phyloP scores from a whole-genome alignment of 164 flowering plant genomes.

The Chloranthus sessilifolius region DNA sequence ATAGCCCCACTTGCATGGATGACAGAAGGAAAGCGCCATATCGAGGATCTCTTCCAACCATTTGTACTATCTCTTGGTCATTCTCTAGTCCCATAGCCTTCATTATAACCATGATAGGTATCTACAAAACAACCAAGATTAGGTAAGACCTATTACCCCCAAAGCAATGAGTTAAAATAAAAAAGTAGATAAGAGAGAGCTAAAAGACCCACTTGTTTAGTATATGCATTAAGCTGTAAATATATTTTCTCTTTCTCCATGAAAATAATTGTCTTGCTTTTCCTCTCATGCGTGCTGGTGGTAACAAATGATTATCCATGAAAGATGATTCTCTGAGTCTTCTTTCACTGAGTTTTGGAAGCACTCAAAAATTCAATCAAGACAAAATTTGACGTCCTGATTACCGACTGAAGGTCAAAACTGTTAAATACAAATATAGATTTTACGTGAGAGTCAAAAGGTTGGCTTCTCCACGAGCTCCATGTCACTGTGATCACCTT shows the following conservation, averaged over 20 bases:
- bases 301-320: slow-evolving; percentile 93
- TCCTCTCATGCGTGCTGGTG: slow-evolving; percentile 68
- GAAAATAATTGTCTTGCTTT: slow-evolving; percentile 70
- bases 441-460: no score
- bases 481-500: no score
- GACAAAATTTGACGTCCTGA: no score
- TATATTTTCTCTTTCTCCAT: slow-evolving; percentile 84
- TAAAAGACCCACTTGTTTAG: slow-evolving; percentile 1
- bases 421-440: no score
- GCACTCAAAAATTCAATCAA: no score
- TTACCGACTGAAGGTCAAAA: no score
- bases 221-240: slow-evolving; percentile 54
- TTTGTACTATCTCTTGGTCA: slow-evolving; percentile 94
- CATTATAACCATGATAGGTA: slow-evolving; percentile 87
- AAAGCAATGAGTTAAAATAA: background rate
- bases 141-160: no score
- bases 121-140: slow-evolving; percentile 28
- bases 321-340: no score
- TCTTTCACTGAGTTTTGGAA: no score
- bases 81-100: slow-evolving; percentile 99
- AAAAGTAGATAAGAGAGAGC: no score
- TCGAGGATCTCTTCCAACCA: slow-evolving; percentile 95
- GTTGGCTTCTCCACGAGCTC: no score
- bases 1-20: slow-evolving; percentile 69
- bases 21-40: slow-evolving; percentile 68